Percentiles rank a stretch among this genome's conserved stretches.
Conservation (phyloP, 2,329 filamentous ascomycete species). For the Neoascochyta sp. region DNA sequence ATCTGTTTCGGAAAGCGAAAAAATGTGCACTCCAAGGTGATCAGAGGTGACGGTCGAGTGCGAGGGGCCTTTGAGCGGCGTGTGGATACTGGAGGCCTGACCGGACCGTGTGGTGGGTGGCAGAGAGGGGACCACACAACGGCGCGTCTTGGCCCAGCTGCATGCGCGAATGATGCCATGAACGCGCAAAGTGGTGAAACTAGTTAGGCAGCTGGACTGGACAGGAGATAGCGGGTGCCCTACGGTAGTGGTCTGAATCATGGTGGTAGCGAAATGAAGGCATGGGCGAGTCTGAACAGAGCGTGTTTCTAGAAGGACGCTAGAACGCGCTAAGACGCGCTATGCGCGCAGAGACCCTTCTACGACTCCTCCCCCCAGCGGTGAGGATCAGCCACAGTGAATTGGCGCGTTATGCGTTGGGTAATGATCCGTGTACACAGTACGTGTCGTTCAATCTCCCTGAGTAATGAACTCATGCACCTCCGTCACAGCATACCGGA, state of each 20-base stretch:
- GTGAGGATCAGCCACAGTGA: slow-evolving; percentile 8
- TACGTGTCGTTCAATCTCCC: no score
- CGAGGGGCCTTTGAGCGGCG: slow-evolving; percentile 5
- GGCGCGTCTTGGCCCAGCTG: slow-evolving; percentile 8
- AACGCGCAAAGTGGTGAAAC: slow-evolving; percentile 10
- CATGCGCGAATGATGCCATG: slow-evolving; percentile 17
- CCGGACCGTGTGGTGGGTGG: slow-evolving; percentile 2
- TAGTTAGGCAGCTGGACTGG: no score
- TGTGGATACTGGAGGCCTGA: slow-evolving; percentile 8
- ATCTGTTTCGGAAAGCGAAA: slow-evolving; percentile 11
- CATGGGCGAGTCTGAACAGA: slow-evolving; percentile 21
- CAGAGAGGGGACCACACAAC: slow-evolving; percentile 2
- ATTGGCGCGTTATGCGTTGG: slow-evolving; percentile 7
- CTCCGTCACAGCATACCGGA: no score
- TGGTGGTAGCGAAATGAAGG: slow-evolving; percentile 22
- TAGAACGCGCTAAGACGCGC: slow-evolving; percentile 29
- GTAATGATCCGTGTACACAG: no score
- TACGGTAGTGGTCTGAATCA: slow-evolving; percentile 9
- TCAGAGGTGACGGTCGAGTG: no score
- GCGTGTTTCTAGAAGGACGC: slow-evolving; percentile 24
- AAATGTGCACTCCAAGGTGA: slow-evolving; percentile 6
- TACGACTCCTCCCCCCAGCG: slow-evolving; percentile 13
- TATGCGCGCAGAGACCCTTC: slow-evolving; percentile 23
- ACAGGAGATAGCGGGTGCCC: slow-evolving; percentile 8
- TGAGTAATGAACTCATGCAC: no score